phyloP scores from a whole-genome alignment of 2,329 filamentous ascomycete genomes.

The Ophiostoma pallidulum region DNA sequence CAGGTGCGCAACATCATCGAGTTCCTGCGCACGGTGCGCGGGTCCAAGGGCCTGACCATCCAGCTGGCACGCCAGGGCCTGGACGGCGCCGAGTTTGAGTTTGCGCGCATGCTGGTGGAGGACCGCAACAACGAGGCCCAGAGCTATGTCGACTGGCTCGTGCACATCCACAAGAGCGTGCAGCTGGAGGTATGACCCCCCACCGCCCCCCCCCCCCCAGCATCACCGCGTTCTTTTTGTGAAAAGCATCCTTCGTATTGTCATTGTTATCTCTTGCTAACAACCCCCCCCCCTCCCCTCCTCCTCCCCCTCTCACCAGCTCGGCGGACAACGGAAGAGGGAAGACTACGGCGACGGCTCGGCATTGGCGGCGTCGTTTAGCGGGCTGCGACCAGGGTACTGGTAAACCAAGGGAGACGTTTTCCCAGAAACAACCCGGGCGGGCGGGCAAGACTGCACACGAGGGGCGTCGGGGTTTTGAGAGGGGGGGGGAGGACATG shows the following conservation, averaged over 20 bases:
- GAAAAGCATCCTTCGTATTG: no score
- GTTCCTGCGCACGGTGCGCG: constrained; percentile 69
- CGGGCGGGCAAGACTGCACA: no score
- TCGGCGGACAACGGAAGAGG: constrained; percentile 62
- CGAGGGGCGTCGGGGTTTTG: no score
- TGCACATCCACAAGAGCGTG: constrained; percentile 86
- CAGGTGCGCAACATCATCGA: constrained; percentile 91
- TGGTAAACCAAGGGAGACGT: constrained; percentile 20
- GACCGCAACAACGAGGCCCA: constrained; percentile 96
- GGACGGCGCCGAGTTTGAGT: constrained; percentile 94
- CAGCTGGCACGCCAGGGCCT: constrained; percentile 87
- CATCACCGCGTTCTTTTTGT: constrained; percentile 3
- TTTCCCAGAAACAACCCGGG: no score
- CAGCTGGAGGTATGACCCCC: constrained; percentile 77
- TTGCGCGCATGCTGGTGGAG: constrained; percentile 81
- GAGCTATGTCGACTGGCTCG: constrained; percentile 97
- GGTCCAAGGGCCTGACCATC: constrained; percentile 78
- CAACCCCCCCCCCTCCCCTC: constrained; percentile 1
- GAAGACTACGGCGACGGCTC: constrained; percentile 46
- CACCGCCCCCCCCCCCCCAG: background rate
- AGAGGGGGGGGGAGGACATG: no score
- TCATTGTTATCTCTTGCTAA: background rate
- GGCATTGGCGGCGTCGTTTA: constrained; percentile 44
- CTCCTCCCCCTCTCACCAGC: constrained; percentile 28
- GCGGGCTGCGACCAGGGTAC: constrained; percentile 26